Percentiles rank a stretch among this genome's conserved stretches.
Evolutionary conservation across 2,329 filamentous ascomycete species (phyloP).

Genomic region (Atkinsonella texensis): DNA sequence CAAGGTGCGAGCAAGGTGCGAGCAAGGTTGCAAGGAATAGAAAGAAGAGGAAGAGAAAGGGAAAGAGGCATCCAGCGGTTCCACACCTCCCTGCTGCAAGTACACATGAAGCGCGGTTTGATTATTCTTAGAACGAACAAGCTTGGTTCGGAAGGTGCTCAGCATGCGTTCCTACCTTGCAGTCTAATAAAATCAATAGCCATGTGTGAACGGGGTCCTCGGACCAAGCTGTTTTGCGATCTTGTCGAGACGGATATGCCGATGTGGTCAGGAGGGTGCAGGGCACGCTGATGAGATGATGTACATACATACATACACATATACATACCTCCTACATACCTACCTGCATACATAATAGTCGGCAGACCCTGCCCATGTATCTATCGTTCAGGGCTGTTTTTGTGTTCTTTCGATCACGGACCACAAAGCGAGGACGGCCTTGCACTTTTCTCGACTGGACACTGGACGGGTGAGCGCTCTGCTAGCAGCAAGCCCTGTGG

Average conservation of each 20-base stretch:
- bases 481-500: background rate
- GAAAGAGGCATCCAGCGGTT: background rate
- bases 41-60: background rate
- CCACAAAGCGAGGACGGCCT: background rate
- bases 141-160: background rate
- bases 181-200: background rate
- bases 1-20: too few species aligned
- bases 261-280: background rate
- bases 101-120: background rate
- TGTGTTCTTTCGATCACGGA: background rate
- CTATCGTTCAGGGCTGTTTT: background rate
- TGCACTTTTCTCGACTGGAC: background rate
- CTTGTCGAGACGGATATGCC: background rate
- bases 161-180: background rate
- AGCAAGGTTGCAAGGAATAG: background rate
- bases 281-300: too few species aligned
- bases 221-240: background rate
- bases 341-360: background rate
- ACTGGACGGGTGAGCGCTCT: background rate
- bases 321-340: too few species aligned
- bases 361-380: background rate
- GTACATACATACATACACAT: too few species aligned
- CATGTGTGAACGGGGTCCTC: background rate
- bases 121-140: background rate
- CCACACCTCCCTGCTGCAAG: background rate